Base-by-base conservation (phyloP, 208 protist genomes). In the Novymonas esmeraldas region DNA sequence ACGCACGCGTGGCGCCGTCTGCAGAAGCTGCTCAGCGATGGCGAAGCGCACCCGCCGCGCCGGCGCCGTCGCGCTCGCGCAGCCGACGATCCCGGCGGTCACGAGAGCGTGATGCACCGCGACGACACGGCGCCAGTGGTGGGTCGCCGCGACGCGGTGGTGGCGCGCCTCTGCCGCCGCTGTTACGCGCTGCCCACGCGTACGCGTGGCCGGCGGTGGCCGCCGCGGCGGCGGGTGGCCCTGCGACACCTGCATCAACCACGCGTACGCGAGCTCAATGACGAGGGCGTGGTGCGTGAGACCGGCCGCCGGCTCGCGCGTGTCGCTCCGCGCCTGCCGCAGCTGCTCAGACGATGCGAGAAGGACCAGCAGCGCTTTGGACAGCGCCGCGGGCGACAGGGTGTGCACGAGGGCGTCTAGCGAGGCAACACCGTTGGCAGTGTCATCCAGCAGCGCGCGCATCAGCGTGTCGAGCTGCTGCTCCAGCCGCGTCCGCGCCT, bases 251-350 rank as follows among this genome's bases (percentile, higher is more conserved):
- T 89, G 78, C 38, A 63, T 59, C 39, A 73, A 85, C 73, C 80
- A 93, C n/a, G 51, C 73, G 55, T 83, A 93, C 18, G 81, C 59
- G 26, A 93, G 51, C 60, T 87, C 78, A 24, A 88, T 70, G 33
- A 93, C 14, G 48, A 93, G 56, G 10, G 79, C 66, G 56, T 84
- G 81, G 24, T 60, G 34, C 3, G 68, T 50, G 1, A 6, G 14
- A 0, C 38, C 22, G 54, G 22, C 2, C 10, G 22, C 16, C 13
- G 42, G 3, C 18, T 6, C 42, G 29, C 16, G 11, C 22, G 44
- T n/a, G 28, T 41, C 29, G 42, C 18, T 28, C 59, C 34, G 45
- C 13, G 33, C 58, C 20, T 59, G 48, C 14, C 33, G 49, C 16
- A 75, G 52, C 36, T 29, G 13, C 2, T n/a, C 56, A 0, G 57